Percentiles rank a stretch among this genome's conserved stretches.
These are phyloP conservation scores for Auriculariales sp. DNA, from an alignment of 768 basidiomycete species.

Conservation along the genomic window DNA sequence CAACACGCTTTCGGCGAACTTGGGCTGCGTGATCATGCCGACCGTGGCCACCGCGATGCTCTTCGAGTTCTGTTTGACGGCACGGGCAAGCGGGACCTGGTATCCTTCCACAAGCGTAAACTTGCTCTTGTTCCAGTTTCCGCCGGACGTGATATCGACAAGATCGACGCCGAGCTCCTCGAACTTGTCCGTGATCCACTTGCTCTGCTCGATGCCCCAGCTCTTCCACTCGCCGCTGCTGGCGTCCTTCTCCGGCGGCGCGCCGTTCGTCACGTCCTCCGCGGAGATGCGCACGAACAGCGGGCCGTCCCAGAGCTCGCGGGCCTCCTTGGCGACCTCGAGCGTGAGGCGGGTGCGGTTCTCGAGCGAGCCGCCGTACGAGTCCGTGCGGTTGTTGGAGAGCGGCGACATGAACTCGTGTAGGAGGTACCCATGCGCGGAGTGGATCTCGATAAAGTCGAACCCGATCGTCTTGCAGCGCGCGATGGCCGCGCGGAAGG, in stretches of 20 bases:
- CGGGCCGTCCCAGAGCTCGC: slow-evolving; percentile 51
- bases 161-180: slow-evolving; percentile 55
- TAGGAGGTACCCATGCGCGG: slow-evolving; percentile 58
- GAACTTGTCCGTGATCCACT: slow-evolving; percentile 38
- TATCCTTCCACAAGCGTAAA: slow-evolving; percentile 43
- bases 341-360: slow-evolving; percentile 61
- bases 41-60: slow-evolving; percentile 45
- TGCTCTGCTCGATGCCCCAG: slow-evolving; percentile 73
- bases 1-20: slow-evolving; percentile 48
- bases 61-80: slow-evolving; percentile 45
- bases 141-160: slow-evolving; percentile 58
- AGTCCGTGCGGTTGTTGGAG: slow-evolving; percentile 56
- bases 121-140: slow-evolving; percentile 46
- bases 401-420: slow-evolving; percentile 59
- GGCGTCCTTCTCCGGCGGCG: slow-evolving; percentile 39
- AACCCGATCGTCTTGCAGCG: slow-evolving; percentile 49
- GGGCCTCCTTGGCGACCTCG: slow-evolving; percentile 35
- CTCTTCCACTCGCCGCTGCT: slow-evolving; percentile 40
- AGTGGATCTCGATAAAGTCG: slow-evolving; percentile 61
- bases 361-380: slow-evolving; percentile 57
- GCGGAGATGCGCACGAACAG: slow-evolving; percentile 62
- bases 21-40: slow-evolving; percentile 54
- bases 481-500: slow-evolving; percentile 39
- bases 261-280: slow-evolving; percentile 51
- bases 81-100: slow-evolving; percentile 59